Evolutionary conservation across 805 yeast species (phyloP), one percentile per base, ranked within the genome.

Genomic region (Yarrowia phangngaensis): DNA sequence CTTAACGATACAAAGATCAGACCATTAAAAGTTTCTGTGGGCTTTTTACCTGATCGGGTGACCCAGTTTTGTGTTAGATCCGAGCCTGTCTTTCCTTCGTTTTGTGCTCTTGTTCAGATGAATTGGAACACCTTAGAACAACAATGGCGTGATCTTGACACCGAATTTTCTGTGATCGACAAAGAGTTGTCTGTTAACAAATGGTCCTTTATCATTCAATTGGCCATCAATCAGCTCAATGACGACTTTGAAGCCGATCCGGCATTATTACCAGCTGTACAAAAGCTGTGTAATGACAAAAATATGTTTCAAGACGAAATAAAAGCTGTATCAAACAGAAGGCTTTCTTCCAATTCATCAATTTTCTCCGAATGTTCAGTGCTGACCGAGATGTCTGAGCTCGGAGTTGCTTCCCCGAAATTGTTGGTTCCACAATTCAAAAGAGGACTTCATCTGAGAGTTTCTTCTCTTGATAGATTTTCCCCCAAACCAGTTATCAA

Each of bases 1-100:
- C 50, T 58, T 13, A 26, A 40, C 8, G 35, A 30, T 3, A 27
- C 51, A 8, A 50, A 52, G 26, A 15, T 58, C 41, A 51, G 46
- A 32, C 61, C 62, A 2, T 32, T 59, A 28, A 38, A 50, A 2
- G 55, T 60, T 1, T 57, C 60, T 20, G 34, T 59, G 22, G 52
- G 51, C 15, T 55, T 54, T 27, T 34, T 59, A 16, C 60, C 60
- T 13, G 29, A 48, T 4, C 47, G 60, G n/a, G 46, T 58, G 14
- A 55, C 54, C 19, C 53, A 52, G 31, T 59, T 56, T 30, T 50
- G 40, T 6, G 28, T 30, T 14, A 48, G 48, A 20, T 59, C 60
- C 5, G 34, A 20, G 11, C 36, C 32, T 4, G 11, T 51, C 11
- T 58, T 56, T 30, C 60, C 60, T 1, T 13, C 55, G 0, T 57